Base-by-base conservation (phyloP, 768 basidiomycete species). In the Lentinus brumalis region DNA sequence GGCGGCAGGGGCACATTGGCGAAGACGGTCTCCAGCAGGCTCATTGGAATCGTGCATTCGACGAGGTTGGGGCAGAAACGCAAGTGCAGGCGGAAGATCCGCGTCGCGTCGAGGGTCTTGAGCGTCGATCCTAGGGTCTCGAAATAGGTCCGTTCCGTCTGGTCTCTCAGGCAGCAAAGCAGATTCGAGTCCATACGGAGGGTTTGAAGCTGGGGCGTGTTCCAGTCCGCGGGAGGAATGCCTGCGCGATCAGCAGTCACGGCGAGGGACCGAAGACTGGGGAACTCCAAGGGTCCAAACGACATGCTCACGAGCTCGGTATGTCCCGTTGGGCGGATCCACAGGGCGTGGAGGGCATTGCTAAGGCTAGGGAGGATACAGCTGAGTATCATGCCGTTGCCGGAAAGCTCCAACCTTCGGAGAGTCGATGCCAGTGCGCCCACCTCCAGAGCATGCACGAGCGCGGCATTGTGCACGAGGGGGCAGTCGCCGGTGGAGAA, bases 381-480 rank as follows among this genome's bases (percentile, higher is more conserved):
- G 30, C 32, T 44, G 11, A 66, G 15, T 26, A 60, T n/a, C 7
- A 50, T 38, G 9, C 30, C 40, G 50, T 53, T 40, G 30, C 52
- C 56, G n/a, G 41, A 40, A 14, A 60, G 52, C n/a, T 65, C 63
- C 12, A 65, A 47, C 38, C 66, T 58, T 31, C 45, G 45, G 41
- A 63, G 21, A 35, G 41, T 56, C n/a, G 55, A 30, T 30, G 40
- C 42, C 31, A 40, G 18, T 26, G 6, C 35, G 11, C 35, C 11
- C 35, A 35, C 7, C 35, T 35, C 46, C 42, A 64, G 49, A 4
- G 52, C 49, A 26, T 51, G 47, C 3, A 26, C 4, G 21, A 65
- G 59, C 5, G 16, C 15, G 31, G 45, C 50, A 5, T 30, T 44
- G 8, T 61, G 50, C 39, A 41, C 58, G 41, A 66, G 54, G 21